Conservation (phyloP, 2,329 filamentous ascomycete genomes). For the Penicillium sp. region DNA sequence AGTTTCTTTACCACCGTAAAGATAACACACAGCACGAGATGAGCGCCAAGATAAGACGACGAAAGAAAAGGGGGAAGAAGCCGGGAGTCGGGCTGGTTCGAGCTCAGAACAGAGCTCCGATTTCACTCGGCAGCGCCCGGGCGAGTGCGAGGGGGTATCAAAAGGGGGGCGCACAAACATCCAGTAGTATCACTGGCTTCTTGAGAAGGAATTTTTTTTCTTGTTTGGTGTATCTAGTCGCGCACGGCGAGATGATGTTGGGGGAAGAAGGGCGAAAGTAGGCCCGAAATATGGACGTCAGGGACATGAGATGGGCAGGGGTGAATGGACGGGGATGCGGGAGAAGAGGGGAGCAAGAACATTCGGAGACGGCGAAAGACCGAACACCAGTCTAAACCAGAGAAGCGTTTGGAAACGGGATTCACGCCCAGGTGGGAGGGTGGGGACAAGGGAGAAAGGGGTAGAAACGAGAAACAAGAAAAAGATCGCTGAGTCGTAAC, state of each 20-base stretch:
- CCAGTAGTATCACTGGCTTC: conserved; percentile 14
- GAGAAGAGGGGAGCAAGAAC: background rate
- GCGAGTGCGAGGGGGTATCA: conserved; percentile 24
- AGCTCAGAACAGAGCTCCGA: conserved; percentile 5
- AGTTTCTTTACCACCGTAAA: background rate
- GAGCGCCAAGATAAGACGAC: conserved; percentile 27
- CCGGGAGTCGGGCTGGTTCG: conserved; percentile 6
- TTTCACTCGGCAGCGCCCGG: conserved; percentile 7
- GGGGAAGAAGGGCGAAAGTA: conserved; percentile 28
- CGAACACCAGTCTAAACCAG: conserved; percentile 2
- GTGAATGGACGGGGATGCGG: background rate
- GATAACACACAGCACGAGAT: conserved; percentile 18
- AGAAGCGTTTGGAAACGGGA: background rate
- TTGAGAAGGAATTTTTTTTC: conserved; percentile 19
- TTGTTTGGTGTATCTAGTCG: conserved; percentile 24
- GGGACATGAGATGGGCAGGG: background rate
- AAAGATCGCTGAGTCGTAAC: conserved; percentile 29
- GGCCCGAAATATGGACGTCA: conserved; percentile 20
- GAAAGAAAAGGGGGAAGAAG: conserved; percentile 9
- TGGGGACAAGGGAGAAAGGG: conserved; percentile 2
- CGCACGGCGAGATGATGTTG: conserved; percentile 11
- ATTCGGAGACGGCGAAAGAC: conserved; percentile 6
- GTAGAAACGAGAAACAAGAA: conserved; percentile 8
- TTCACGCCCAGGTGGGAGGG: conserved; percentile 4
- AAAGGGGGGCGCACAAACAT: conserved; percentile 13